These are phyloP conservation scores for Lathyrus tuberosus DNA, from an alignment of 306 rosid genomes.

Conservation along the genomic window DNA sequence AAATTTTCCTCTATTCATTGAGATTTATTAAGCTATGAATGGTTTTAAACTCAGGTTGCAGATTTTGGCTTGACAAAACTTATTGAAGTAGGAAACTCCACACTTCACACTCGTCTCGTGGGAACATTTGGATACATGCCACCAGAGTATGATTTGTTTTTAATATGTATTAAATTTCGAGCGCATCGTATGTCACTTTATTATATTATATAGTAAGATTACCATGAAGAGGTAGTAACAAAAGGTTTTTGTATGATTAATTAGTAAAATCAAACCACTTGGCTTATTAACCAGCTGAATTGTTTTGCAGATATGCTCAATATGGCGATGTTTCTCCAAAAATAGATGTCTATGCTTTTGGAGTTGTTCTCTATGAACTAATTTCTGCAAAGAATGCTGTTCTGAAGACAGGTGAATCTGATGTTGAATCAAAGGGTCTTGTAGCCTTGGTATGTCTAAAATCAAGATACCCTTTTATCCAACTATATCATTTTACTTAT, in stretches of 20 bases:
- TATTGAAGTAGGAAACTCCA: constrained; percentile 70
- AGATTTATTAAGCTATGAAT: background rate
- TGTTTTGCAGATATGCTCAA: constrained; percentile 70
- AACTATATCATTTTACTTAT: no score
- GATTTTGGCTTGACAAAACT: constrained; percentile 86
- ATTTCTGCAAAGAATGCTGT: constrained; percentile 82
- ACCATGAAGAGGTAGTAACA: no score
- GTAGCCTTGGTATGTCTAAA: constrained; percentile 62
- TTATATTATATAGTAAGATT: background rate
- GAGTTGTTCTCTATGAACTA: constrained; percentile 46
- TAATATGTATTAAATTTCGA: background rate
- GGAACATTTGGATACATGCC: constrained; percentile 99
- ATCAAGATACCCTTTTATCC: constrained; percentile 13
- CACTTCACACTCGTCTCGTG: constrained; percentile 75
- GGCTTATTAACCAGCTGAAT: background rate
- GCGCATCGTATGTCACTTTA: background rate
- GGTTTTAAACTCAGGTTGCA: constrained; percentile 63
- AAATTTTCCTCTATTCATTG: background rate
- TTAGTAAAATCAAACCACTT: no score
- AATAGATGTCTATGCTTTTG: constrained; percentile 68
- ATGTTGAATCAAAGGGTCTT: constrained; percentile 71
- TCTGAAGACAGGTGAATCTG: constrained; percentile 47
- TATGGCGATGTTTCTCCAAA: constrained; percentile 85
- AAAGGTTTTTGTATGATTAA: no score
- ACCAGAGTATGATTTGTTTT: constrained; percentile 65